Conservation (phyloP, 2,329 filamentous ascomycete genomes). For the Paecilomyces variotii region DNA sequence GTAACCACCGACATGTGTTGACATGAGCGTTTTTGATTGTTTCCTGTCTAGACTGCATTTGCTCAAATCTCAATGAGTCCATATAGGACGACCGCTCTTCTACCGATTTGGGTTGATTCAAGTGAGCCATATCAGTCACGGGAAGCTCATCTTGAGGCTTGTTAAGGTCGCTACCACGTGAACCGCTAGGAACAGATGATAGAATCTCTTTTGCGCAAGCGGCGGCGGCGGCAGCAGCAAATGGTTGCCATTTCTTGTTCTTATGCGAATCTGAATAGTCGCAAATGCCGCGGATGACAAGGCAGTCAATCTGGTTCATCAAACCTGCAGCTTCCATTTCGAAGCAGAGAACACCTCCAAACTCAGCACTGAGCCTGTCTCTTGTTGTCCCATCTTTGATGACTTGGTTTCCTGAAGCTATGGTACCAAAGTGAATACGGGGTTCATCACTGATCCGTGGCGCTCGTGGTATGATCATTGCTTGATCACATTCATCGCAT, state of each 20-base stretch:
- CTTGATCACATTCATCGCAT: not conserved
- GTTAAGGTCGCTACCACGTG: no score
- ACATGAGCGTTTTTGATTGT: not conserved
- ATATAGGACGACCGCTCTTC: not conserved
- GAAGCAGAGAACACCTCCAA: constrained; percentile 12
- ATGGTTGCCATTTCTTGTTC: constrained; percentile 29
- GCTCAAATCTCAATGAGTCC: constrained; percentile 2
- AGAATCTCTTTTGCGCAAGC: constrained; percentile 17
- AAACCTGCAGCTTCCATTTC: constrained; percentile 24
- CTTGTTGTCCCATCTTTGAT: constrained; percentile 11
- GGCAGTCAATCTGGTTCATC: constrained; percentile 22
- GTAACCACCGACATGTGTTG: constrained; percentile 5
- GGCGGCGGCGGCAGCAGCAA: constrained; percentile 23
- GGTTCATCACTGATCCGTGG: not conserved
- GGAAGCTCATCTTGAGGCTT: no score
- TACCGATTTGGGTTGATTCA: not conserved
- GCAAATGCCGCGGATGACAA: constrained; percentile 35
- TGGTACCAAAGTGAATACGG: constrained; percentile 13
- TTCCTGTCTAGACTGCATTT: constrained; percentile 1
- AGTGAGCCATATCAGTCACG: not conserved
- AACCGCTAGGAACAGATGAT: not conserved
- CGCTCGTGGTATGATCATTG: constrained; percentile 1
- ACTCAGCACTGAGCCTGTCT: constrained; percentile 6
- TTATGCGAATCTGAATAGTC: constrained; percentile 35
- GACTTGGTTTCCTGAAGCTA: constrained; percentile 16